Base-by-base conservation (phyloP, 495 filamentous ascomycete genomes). In the Hypoxylon subgilvum region DNA sequence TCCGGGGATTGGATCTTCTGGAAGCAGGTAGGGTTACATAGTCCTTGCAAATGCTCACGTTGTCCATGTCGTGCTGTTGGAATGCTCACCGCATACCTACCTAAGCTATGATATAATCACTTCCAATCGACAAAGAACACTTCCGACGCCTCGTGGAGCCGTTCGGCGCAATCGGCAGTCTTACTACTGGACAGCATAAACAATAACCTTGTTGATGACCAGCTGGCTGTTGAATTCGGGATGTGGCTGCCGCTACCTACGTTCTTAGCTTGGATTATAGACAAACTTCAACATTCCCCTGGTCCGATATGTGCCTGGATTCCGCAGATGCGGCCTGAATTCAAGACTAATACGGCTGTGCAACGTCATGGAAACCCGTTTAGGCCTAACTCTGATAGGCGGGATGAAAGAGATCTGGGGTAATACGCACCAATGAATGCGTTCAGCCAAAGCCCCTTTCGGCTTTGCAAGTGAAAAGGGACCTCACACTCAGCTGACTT, bases 1-100 rank as follows among this genome's bases (percentile, higher is more conserved):
- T 52, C 47, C 48, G 47, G 43, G 53, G 60, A 63, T 63, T 63
- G 60, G 60, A 40, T 43, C 48, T 39, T n/a, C 41, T 38, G 19
- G 31, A 28, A 3, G 6, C 9, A 14, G n/a, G 53, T 46, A 50
- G 60, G 60, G 60, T 63, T 58, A 54, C 60, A 63, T 63, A 12
- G 38, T 2, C 30, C 8, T 17, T 47, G 34, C 23, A 9, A 9
- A 35, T 47, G 46, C 47, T 51, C 34, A 41, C 60, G 19, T 53
- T 32, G 1, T 32, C 41, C 18, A 36, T 34, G 18, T 57, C 36
- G 41, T 56, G 58, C 34, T 48, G 3, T 22, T 35, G 38, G 23
- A 22, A 34, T 58, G 28, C 31, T 44, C 42, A 38, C 23, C 28
- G 28, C 31, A 39, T 36, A 38, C 23, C 28, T 39, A 49, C 54